Conservation (phyloP, 768 basidiomycete genomes). For the Xerocomellus amylosporus region DNA sequence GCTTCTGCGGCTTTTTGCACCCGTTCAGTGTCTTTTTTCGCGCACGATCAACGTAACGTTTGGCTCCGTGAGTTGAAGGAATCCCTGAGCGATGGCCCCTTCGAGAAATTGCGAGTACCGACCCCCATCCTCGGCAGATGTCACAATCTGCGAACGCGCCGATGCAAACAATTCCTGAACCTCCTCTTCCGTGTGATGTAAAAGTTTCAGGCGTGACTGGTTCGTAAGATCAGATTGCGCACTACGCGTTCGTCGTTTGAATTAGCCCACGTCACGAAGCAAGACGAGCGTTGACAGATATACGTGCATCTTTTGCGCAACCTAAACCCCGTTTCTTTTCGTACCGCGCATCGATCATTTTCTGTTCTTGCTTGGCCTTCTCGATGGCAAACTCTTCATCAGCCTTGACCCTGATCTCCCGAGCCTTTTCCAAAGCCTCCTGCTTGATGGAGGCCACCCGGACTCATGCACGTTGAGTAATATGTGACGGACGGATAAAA, state of each 20-base stretch:
- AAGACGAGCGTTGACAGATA: not conserved
- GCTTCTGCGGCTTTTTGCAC: slow-evolving; percentile 61
- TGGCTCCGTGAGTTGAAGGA: slow-evolving; percentile 78
- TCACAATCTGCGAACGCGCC: slow-evolving; percentile 60
- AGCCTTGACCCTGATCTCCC: slow-evolving; percentile 96
- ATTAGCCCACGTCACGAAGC: not conserved
- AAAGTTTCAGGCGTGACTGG: slow-evolving; percentile 86
- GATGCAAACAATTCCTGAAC: slow-evolving; percentile 83
- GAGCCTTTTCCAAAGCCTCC: slow-evolving; percentile 94
- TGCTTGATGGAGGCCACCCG: slow-evolving; percentile 99
- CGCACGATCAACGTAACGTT: slow-evolving; percentile 64
- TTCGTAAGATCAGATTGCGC: slow-evolving; percentile 96
- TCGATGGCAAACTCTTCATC: slow-evolving; percentile 99
- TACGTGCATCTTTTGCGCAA: slow-evolving; percentile 92
- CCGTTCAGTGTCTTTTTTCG: slow-evolving; percentile 58
- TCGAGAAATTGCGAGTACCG: slow-evolving; percentile 83
- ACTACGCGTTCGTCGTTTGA: slow-evolving; percentile 39
- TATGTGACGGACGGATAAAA: slow-evolving; percentile 39
- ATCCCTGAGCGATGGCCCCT: slow-evolving; percentile 80
- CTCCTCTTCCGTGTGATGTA: slow-evolving; percentile 90
- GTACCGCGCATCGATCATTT: slow-evolving; percentile 89
- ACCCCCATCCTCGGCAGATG: slow-evolving; percentile 59
- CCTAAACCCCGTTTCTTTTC: slow-evolving; percentile 95
- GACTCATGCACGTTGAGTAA: slow-evolving; percentile 1
- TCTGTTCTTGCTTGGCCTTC: slow-evolving; percentile 96